Base-by-base conservation (phyloP, 2,329 filamentous ascomycete genomes). In the Hymenoscyphus albidus region DNA sequence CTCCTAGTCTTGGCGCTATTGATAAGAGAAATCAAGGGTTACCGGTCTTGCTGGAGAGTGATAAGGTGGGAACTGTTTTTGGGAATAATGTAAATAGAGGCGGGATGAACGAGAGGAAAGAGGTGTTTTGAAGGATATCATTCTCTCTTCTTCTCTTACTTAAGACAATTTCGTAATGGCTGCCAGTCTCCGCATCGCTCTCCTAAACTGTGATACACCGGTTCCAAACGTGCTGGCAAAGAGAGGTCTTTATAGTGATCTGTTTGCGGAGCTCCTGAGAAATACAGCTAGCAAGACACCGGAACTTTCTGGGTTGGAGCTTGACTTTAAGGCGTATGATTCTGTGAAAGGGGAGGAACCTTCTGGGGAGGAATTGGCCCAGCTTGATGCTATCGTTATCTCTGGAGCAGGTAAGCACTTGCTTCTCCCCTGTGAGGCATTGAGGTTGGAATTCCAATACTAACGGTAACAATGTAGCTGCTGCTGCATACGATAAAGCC, bases 311-410 rank as follows among this genome's bases (percentile, higher is more conserved):
- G 42, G 64, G 13, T 10, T 69, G 58, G 61, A 64, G 39, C 39
- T 68, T 35, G 56, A 71, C 27, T 76, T 76, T 0, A 71, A 69
- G 13, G 74, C 76, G 32, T 79, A 76, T 70, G 73, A 80, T 61
- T 74, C 76, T 9, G 69, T 75, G 10, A 70, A 67, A 9, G 72
- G 73, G 9, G 70, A 78, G 62, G 78, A 78, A 57, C 79, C 79
- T 0, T 16, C 62, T 0, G 69, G 68, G 0, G 58, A 66, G 27
- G 65, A 67, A 5, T 61, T 76, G 3, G 60, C 70, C 4, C 68
- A 73, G 3, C 70, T 77, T 38, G 74, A 80, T 63, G 76, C 75
- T 3, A 68, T 81, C 0, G 66, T 80, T 1, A 73, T 81, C 65
- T 78, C 75, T 12, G 78, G 79, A 22, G 78, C 78, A 1, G 74